These are phyloP conservation scores for Debaryomyces maramus DNA, from an alignment of 805 yeast species.

Conservation along the genomic window DNA sequence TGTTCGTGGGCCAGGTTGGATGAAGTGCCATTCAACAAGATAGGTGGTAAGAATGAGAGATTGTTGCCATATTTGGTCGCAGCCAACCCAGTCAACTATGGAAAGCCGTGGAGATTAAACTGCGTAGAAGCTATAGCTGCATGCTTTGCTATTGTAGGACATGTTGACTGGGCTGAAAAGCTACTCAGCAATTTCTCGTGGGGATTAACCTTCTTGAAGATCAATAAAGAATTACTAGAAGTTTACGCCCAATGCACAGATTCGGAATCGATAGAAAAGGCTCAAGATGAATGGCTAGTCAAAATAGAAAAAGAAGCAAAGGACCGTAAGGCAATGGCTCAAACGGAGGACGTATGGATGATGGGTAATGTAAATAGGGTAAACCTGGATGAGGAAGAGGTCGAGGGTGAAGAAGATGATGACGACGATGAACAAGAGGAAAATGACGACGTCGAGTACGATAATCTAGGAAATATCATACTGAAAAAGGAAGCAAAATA, in stretches of 20 bases:
- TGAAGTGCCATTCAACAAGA: conserved; percentile 90
- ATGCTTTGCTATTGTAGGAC: conserved; percentile 92
- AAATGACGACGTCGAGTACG: conserved; percentile 16
- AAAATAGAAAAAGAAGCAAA: conserved; percentile 64
- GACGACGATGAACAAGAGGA: conserved; percentile 12
- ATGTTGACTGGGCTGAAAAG: conserved; percentile 80
- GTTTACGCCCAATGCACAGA: conserved; percentile 81
- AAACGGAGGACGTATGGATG: conserved; percentile 67
- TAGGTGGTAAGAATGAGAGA: conserved; percentile 89
- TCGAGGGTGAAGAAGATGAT: conserved; percentile 12
- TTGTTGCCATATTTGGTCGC: conserved; percentile 90
- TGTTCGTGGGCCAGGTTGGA: conserved; percentile 98
- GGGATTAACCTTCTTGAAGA: conserved; percentile 85
- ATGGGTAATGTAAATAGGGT: conserved; percentile 72
- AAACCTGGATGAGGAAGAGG: conserved; percentile 6
- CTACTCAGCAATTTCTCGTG: conserved; percentile 81
- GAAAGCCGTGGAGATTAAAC: conserved; percentile 91
- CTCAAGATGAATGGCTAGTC: conserved; percentile 74
- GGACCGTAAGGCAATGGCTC: conserved; percentile 55
- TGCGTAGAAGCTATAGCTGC: conserved; percentile 99
- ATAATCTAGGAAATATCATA: conserved; percentile 20
- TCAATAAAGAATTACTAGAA: conserved; percentile 76
- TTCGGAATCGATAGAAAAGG: conserved; percentile 65
- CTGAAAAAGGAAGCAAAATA: conserved; percentile 11
- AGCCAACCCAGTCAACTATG: conserved; percentile 96